Evolutionary conservation across 2,329 filamentous ascomycete species (phyloP).

Genomic region (Cytospora piceae): DNA sequence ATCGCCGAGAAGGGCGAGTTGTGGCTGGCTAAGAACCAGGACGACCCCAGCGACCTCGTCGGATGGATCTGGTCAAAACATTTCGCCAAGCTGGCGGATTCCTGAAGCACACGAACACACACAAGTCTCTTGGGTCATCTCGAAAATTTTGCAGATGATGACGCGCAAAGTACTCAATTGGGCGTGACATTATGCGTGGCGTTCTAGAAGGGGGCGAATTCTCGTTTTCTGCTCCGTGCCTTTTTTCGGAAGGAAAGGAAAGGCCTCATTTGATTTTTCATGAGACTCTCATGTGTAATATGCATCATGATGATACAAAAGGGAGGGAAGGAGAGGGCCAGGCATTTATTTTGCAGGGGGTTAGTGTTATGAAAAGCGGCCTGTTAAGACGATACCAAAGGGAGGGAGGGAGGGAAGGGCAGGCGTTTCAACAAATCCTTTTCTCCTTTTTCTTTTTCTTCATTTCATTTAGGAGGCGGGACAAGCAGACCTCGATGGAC

Average conservation of each 20-base stretch:
- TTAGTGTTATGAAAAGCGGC: conserved; percentile 26
- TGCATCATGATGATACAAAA: conserved; percentile 29
- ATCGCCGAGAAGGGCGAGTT: conserved; percentile 96
- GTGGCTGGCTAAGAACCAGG: conserved; percentile 97
- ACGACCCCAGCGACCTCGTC: conserved; percentile 76
- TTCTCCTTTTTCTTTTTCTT: neutral
- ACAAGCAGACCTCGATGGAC: conserved; percentile 17
- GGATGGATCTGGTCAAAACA: conserved; percentile 99
- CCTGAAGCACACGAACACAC: conserved; percentile 30
- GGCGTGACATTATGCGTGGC: conserved; percentile 23
- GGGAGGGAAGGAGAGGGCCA: conserved; percentile 6
- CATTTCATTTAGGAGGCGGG: conserved; percentile 12
- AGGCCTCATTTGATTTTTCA: conserved; percentile 9
- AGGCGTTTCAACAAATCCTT: conserved; percentile 25
- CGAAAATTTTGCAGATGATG: conserved; percentile 13
- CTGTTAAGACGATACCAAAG: conserved; percentile 30
- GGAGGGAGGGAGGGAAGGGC: conserved; percentile 10
- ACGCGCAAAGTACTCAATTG: neutral
- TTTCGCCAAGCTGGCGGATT: conserved; percentile 72
- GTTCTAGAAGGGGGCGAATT: conserved; percentile 15
- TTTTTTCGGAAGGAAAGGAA: conserved; percentile 6
- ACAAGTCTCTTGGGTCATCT: neutral
- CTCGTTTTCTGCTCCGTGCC: conserved; percentile 10
- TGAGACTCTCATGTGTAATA: conserved; percentile 27
- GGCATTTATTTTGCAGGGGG: conserved; percentile 18